These are phyloP conservation scores for Arbutus unedo DNA, from an alignment of 148 eudicot species.

Conservation along the genomic window DNA sequence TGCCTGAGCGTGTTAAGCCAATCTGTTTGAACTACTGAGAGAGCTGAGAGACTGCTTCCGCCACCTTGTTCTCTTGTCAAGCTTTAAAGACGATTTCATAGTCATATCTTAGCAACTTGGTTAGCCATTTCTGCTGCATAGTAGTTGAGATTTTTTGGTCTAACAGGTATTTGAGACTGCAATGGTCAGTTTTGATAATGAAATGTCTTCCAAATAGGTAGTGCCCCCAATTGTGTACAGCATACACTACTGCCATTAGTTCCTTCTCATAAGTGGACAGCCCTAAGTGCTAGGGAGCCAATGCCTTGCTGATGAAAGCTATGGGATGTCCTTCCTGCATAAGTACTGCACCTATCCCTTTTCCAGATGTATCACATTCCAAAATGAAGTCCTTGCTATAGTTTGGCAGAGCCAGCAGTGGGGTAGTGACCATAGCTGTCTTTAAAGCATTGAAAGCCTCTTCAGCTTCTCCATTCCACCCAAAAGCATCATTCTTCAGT, in stretches of 20 bases:
- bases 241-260: not conserved
- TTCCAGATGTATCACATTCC: not conserved
- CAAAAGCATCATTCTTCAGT: not conserved
- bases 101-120: not conserved
- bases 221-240: not conserved
- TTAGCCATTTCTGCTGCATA: not conserved
- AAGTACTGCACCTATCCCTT: not conserved
- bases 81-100: not conserved
- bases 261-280: not conserved
- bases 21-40: no score
- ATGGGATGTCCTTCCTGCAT: conserved; percentile 2
- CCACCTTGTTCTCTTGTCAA: not conserved
- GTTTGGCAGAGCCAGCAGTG: conserved; percentile 7
- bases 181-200: not conserved
- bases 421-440: not conserved
- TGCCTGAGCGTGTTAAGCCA: no score
- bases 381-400: not conserved
- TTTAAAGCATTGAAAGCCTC: conserved; percentile 1
- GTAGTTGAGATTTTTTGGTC: not conserved
- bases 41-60: not conserved
- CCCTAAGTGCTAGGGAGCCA: not conserved
- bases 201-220: not conserved
- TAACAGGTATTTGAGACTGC: not conserved
- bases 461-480: not conserved
- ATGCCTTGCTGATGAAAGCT: not conserved